A percentile compares a stretch with the other conserved stretches of the same genome.
Evolutionary conservation across 2,329 filamentous ascomycete genomes (phyloP).

Genomic region (Thermothelomyces thermophilus): DNA sequence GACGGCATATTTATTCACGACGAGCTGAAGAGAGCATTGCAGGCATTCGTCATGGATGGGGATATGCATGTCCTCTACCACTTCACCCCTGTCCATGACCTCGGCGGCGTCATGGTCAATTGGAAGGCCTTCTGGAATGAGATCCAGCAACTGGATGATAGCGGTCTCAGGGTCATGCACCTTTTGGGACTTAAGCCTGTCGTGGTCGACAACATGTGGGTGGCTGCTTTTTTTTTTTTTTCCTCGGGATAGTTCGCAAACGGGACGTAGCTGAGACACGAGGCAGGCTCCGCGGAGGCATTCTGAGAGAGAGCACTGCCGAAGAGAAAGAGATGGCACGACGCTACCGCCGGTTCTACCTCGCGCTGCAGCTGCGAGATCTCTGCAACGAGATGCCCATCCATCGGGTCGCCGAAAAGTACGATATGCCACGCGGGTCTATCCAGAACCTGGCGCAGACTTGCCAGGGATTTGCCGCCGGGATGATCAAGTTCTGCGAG

Average conservation of each 20-base stretch:
- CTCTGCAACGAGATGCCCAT: constrained; percentile 71
- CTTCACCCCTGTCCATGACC: constrained; percentile 64
- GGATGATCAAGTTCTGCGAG: constrained; percentile 74
- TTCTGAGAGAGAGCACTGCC: constrained; percentile 54
- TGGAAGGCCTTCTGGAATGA: constrained; percentile 69
- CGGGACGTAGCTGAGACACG: neutral
- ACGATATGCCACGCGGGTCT: constrained; percentile 60
- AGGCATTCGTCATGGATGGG: constrained; percentile 71
- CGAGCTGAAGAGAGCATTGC: constrained; percentile 60
- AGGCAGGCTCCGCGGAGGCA: constrained; percentile 58
- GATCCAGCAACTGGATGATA: constrained; percentile 64
- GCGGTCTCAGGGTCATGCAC: constrained; percentile 59
- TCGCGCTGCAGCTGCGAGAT: constrained; percentile 70
- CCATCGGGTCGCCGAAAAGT: constrained; percentile 62
- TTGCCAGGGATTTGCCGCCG: constrained; percentile 71
- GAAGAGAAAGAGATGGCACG: constrained; percentile 55
- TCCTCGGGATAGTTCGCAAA: neutral
- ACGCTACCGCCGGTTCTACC: constrained; percentile 66
- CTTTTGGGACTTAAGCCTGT: constrained; percentile 64
- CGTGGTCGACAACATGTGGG: constrained; percentile 58
- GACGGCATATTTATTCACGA: constrained; percentile 67
- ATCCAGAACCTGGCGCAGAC: constrained; percentile 68
- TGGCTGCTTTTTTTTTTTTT: neutral
- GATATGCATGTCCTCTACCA: constrained; percentile 75
- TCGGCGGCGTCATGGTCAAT: constrained; percentile 45